Percentiles rank a stretch among this genome's conserved stretches.
These are phyloP conservation scores for Phoenix dactylifera DNA, from an alignment of 176 grass and related monocot genomes.

Conservation along the genomic window DNA sequence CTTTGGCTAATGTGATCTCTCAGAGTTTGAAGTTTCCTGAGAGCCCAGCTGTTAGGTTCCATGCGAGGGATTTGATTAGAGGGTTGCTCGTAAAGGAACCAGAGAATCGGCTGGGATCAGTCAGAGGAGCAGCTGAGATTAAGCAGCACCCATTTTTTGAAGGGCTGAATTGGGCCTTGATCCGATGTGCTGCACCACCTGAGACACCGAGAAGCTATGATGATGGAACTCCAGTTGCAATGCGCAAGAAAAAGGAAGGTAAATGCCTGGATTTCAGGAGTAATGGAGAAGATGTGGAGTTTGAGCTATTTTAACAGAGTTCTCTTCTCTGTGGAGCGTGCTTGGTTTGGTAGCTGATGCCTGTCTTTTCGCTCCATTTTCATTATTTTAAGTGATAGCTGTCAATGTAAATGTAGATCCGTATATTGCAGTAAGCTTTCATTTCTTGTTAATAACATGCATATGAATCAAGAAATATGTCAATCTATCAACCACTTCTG, in stretches of 20 bases:
- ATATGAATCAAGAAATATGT: too few relatives aligned
- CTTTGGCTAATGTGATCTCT: conserved; percentile 71
- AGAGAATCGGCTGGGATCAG: conserved; percentile 55
- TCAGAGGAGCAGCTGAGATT: conserved; percentile 78
- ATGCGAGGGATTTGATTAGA: conserved; percentile 69
- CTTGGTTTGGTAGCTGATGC: too few relatives aligned
- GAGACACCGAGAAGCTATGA: conserved; percentile 53
- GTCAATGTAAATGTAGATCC: too few relatives aligned
- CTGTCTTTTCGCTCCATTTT: too few relatives aligned
- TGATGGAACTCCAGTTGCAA: conserved; percentile 7
- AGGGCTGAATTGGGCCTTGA: conserved; percentile 93
- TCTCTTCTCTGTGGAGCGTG: too few relatives aligned
- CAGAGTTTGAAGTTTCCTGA: conserved; percentile 77
- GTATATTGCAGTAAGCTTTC: too few relatives aligned
- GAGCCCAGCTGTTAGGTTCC: conserved; percentile 53
- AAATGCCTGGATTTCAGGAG: conserved; percentile 76
- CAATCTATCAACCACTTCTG: too few relatives aligned
- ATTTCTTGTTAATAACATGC: too few relatives aligned
- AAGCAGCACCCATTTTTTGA: conserved; percentile 92
- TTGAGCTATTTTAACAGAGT: conserved; percentile 66
- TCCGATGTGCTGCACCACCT: conserved; percentile 67
- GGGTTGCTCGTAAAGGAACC: conserved; percentile 88
- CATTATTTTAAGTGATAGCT: too few relatives aligned
- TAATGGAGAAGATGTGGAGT: conserved; percentile 81
- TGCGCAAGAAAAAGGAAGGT: conserved; percentile 73